Conservation (phyloP, 352 stramenopile species). For the Globisporangium carolinianum region DNA sequence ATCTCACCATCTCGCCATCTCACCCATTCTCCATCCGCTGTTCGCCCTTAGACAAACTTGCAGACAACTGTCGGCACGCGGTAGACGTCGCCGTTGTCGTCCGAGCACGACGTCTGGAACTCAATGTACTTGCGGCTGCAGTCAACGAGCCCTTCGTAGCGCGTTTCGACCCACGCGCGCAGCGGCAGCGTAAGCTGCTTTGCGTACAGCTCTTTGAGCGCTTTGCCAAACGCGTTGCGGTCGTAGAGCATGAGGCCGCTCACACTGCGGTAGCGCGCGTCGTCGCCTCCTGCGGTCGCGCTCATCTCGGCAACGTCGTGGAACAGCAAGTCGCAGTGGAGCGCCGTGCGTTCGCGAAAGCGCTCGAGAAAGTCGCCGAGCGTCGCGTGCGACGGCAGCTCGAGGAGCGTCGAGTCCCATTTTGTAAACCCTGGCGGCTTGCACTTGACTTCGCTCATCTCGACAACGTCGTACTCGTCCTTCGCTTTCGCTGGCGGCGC, state of each 20-base stretch:
- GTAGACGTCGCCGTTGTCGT: conserved; percentile 77
- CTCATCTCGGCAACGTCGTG: conserved; percentile 70
- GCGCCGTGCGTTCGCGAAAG: conserved; percentile 63
- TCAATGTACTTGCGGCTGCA: conserved; percentile 77
- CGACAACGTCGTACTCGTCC: conserved; percentile 88
- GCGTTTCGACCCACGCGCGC: conserved; percentile 58
- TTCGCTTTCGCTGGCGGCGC: conserved; percentile 78
- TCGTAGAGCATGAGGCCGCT: conserved; percentile 85
- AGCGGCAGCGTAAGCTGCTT: conserved; percentile 49
- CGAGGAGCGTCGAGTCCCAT: conserved; percentile 86
- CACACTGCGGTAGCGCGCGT: conserved; percentile 53
- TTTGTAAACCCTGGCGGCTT: conserved; percentile 87
- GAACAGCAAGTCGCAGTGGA: conserved; percentile 82
- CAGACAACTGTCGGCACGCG: conserved; percentile 83
- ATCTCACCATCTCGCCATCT: too few relatives aligned
- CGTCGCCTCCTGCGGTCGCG: conserved; percentile 39
- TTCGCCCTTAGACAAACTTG: conserved; percentile 56
- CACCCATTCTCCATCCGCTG: too few relatives aligned
- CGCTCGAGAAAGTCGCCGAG: conserved; percentile 56
- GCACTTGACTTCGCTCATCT: conserved; percentile 86
- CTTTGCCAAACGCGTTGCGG: conserved; percentile 70
- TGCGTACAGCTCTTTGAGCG: conserved; percentile 65
- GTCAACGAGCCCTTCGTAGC: conserved; percentile 80
- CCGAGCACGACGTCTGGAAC: conserved; percentile 80
- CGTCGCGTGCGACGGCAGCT: conserved; percentile 57